These are phyloP conservation scores for Butyriboletus loyo DNA, from an alignment of 768 basidiomycete genomes.

Conservation along the genomic window DNA sequence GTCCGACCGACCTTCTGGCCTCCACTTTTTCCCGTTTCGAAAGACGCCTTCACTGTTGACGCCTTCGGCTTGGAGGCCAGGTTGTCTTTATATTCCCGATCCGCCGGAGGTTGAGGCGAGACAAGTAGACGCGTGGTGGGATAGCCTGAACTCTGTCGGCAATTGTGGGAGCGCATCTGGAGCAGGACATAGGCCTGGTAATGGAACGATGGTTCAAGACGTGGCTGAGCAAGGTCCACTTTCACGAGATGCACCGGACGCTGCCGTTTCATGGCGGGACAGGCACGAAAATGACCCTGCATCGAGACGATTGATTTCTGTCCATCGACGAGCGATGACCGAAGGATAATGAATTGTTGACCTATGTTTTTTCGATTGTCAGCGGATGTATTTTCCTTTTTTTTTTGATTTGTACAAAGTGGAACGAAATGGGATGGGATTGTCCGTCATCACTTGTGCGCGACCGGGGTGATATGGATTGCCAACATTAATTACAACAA, in stretches of 20 bases:
- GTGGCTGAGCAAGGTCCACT: neutral
- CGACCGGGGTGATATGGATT: neutral
- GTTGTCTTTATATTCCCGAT: constrained; percentile 13
- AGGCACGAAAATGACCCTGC: constrained; percentile 22
- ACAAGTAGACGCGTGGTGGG: constrained; percentile 10
- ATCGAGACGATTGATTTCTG: constrained; percentile 6
- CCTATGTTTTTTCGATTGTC: neutral
- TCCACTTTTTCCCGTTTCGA: constrained; percentile 7
- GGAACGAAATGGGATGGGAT: neutral
- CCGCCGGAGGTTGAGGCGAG: constrained; percentile 8
- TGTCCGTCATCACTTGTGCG: neutral
- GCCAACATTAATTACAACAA: too few species aligned
- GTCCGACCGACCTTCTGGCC: neutral
- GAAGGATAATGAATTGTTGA: neutral
- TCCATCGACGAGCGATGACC: constrained; percentile 11
- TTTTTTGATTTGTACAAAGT: constrained; percentile 15
- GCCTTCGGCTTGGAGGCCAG: constrained; percentile 9
- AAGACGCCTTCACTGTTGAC: constrained; percentile 8
- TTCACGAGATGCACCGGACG: neutral
- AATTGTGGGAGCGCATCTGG: neutral
- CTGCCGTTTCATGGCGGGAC: constrained; percentile 18
- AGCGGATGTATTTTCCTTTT: neutral
- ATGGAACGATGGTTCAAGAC: neutral
- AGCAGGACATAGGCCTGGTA: neutral
- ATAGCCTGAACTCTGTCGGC: neutral